phyloP scores from a whole-genome alignment of 2,329 filamentous ascomycete species.

The Diplodia mutila region DNA sequence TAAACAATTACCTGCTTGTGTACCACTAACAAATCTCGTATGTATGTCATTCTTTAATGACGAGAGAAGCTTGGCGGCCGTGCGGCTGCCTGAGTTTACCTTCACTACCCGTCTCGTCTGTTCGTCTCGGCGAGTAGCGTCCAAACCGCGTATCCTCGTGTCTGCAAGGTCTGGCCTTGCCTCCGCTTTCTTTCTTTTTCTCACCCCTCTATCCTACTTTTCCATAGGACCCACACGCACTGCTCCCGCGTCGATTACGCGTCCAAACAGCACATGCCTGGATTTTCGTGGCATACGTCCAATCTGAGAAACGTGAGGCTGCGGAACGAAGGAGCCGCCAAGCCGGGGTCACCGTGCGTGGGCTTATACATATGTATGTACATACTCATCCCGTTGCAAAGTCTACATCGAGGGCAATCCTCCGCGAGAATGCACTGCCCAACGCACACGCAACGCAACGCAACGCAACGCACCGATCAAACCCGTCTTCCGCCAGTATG shows the following conservation, averaged over 20 bases:
- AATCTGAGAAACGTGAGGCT: background rate
- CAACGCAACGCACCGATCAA: background rate
- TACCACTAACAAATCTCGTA: background rate
- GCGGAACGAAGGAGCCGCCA: background rate
- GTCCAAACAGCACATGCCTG: background rate
- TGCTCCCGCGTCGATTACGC: conserved; percentile 1
- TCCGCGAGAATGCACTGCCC: background rate
- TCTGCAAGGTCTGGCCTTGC: background rate
- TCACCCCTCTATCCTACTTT: background rate
- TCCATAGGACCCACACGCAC: background rate
- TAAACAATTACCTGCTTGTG: conserved; percentile 9
- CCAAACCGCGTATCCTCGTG: background rate
- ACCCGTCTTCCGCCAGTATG: background rate
- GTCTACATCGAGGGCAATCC: background rate
- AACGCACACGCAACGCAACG: no score
- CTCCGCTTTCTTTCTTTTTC: background rate
- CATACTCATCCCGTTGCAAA: background rate
- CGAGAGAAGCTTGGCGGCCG: conserved; percentile 9
- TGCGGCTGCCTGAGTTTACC: background rate
- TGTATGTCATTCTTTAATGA: conserved; percentile 11
- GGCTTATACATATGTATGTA: background rate
- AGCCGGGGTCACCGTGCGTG: background rate
- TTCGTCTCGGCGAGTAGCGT: background rate
- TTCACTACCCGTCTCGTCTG: background rate
- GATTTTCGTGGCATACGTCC: background rate